These are phyloP conservation scores for Tetrastigma voinierianum DNA, from an alignment of 164 flowering plant genomes.

Conservation along the genomic window DNA sequence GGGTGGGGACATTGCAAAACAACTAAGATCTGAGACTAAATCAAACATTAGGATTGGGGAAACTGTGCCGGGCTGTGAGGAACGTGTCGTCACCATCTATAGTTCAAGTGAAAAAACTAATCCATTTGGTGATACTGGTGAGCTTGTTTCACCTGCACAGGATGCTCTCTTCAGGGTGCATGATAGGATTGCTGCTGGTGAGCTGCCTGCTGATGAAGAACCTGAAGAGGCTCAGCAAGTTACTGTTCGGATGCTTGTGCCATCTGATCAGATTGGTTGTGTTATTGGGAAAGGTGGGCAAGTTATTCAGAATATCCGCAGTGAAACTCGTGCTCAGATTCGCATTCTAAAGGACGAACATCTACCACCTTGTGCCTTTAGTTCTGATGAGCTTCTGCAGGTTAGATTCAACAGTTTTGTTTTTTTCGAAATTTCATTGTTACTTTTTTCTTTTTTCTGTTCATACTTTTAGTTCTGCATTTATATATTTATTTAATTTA, in stretches of 20 bases:
- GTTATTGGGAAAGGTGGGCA: constrained; percentile 75
- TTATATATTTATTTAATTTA: too few relatives aligned
- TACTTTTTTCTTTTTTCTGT: too few relatives aligned
- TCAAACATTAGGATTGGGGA: constrained; percentile 69
- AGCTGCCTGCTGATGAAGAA: constrained; percentile 38
- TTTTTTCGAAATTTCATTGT: too few relatives aligned
- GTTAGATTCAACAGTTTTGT: constrained; percentile 17
- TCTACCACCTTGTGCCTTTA: constrained; percentile 63
- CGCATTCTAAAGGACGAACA: constrained; percentile 62
- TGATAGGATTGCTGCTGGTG: constrained; percentile 58
- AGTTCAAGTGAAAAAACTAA: constrained; percentile 54
- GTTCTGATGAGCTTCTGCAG: constrained; percentile 68
- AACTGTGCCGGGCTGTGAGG: constrained; percentile 53
- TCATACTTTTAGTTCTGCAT: too few relatives aligned
- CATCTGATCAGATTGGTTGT: constrained; percentile 73
- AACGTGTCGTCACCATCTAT: constrained; percentile 61
- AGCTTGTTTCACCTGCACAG: constrained; percentile 51
- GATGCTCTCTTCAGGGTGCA: constrained; percentile 73
- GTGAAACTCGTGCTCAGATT: constrained; percentile 63
- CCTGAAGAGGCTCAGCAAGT: constrained; percentile 37
- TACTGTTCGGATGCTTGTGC: constrained; percentile 55
- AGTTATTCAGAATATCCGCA: constrained; percentile 54
- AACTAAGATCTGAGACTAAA: constrained; percentile 55
- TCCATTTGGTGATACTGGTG: constrained; percentile 36
- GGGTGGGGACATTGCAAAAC: constrained; percentile 73